Conservation (phyloP, 192 early-diverging fungal species). For the Phlyctochytrium planicorne region DNA sequence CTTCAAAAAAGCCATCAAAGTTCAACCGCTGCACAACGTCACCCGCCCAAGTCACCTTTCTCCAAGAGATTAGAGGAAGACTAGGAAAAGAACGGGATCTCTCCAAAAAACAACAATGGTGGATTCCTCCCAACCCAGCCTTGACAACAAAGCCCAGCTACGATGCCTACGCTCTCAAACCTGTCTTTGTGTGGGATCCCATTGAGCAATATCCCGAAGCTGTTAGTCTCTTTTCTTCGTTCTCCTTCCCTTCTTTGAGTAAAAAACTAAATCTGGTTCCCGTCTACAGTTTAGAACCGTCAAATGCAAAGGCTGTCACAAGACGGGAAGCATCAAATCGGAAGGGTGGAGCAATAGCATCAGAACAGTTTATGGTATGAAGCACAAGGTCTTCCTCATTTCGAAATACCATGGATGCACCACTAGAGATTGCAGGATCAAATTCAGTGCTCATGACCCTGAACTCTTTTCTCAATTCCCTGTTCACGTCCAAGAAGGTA, state of each 20-base stretch:
- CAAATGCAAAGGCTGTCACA: neutral
- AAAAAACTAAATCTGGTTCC: neutral
- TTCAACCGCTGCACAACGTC: constrained; percentile 4
- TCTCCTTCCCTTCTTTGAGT: no score
- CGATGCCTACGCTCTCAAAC: neutral
- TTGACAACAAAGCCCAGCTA: neutral
- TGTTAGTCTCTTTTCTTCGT: neutral
- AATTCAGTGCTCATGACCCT: neutral
- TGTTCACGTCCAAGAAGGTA: neutral
- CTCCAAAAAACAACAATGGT: neutral
- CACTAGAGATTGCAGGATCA: neutral
- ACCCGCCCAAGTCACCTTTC: neutral
- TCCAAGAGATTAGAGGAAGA: neutral
- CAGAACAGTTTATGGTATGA: neutral
- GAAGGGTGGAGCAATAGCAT: neutral
- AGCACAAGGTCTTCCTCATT: neutral
- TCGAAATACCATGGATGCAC: neutral
- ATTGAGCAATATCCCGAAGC: neutral
- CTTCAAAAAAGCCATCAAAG: neutral
- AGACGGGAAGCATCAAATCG: neutral
- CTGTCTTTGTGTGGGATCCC: constrained; percentile 1
- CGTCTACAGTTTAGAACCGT: neutral
- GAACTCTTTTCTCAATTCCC: neutral
- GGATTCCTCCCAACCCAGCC: neutral
- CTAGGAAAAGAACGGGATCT: neutral